Conservation (phyloP, 2,329 filamentous ascomycete species). For the Lecanicillium sp. region DNA sequence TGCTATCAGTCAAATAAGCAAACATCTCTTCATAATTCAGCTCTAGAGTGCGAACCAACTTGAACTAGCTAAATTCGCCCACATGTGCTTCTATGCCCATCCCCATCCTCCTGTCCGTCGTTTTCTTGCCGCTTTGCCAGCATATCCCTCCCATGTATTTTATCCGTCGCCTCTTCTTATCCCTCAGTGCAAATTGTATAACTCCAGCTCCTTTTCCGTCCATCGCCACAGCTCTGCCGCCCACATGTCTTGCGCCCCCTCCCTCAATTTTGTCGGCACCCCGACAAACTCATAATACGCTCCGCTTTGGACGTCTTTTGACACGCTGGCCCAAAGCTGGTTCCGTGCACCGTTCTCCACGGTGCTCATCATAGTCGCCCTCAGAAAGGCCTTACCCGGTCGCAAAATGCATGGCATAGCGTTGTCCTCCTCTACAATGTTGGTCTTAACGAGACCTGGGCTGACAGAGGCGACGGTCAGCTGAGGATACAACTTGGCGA, state of each 20-base stretch:
- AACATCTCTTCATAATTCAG: too few relatives aligned
- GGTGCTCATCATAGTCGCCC: conserved; percentile 11
- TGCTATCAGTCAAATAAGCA: too few relatives aligned
- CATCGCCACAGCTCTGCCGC: conserved; percentile 23
- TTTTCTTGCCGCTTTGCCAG: too few relatives aligned
- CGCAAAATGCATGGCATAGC: conserved; percentile 3
- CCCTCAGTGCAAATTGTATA: too few relatives aligned
- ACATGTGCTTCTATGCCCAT: too few relatives aligned
- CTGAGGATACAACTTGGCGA: conserved; percentile 16
- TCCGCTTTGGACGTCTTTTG: conserved; percentile 21
- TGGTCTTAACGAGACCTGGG: conserved; percentile 20
- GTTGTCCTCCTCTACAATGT: conserved; percentile 14
- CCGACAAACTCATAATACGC: conserved; percentile 27
- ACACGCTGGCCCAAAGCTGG: conserved; percentile 35
- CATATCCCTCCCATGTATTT: too few relatives aligned
- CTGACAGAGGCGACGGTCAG: conserved; percentile 19
- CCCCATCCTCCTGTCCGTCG: too few relatives aligned
- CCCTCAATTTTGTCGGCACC: conserved; percentile 15
- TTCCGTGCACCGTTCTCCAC: conserved; percentile 27
- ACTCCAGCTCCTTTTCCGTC: conserved; percentile 24
- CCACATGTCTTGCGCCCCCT: conserved; percentile 15
- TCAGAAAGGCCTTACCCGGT: conserved; percentile 2
- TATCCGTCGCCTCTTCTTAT: too few relatives aligned
- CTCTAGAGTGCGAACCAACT: too few relatives aligned
- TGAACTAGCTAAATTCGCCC: too few relatives aligned